These are phyloP conservation scores for Cercospora sesami DNA, from an alignment of 2,329 filamentous ascomycete genomes.

Conservation along the genomic window DNA sequence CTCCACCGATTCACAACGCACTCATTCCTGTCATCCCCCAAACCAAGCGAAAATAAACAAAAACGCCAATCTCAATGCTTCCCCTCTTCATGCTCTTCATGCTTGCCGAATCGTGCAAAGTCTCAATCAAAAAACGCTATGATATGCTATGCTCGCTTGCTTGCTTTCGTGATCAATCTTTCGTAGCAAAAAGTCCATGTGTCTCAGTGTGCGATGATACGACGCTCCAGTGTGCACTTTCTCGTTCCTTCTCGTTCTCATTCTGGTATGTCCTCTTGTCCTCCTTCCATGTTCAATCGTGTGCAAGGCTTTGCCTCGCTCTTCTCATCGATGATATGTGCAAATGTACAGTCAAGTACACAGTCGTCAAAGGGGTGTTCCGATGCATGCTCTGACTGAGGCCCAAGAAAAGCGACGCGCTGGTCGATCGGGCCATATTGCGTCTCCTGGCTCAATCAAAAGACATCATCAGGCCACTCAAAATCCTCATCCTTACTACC, in stretches of 20 bases:
- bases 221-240: neutral
- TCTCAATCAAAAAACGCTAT: neutral
- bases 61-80: neutral
- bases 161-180: neutral
- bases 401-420: too few species aligned
- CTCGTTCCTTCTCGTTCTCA: neutral
- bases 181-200: neutral
- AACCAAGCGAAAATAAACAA: neutral
- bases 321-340: neutral
- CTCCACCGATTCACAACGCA: neutral
- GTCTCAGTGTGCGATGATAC: neutral
- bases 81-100: neutral
- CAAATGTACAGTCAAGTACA: neutral
- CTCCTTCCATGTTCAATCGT: neutral
- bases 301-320: neutral
- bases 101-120: neutral
- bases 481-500: constrained; percentile 16
- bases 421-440: too few species aligned
- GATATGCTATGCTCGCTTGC: neutral
- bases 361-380: neutral
- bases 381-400: neutral
- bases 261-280: neutral
- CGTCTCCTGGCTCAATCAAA: constrained; percentile 6
- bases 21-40: neutral
- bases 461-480: constrained; percentile 22